Base-by-base conservation (phyloP, 176 grass and related monocot genomes). In the Oryza glumipatula region DNA sequence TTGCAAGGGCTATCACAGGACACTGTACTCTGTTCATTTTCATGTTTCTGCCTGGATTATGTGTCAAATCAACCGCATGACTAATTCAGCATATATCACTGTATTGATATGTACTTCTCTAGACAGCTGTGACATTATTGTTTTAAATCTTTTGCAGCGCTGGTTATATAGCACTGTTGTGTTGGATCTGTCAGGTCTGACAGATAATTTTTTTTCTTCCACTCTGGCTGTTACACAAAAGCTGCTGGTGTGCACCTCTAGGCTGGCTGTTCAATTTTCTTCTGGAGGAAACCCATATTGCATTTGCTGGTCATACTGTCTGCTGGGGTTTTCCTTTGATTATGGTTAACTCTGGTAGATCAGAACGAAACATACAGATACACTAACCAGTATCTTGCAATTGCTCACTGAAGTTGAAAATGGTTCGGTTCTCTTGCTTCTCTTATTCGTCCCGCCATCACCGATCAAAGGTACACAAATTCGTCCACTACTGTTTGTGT, bases 291-390 rank as follows among this genome's bases (percentile, higher is more conserved):
- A n/a, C n/a, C 64, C 68, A 41, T 22, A 19, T 21, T 86, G 65
- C 16, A 86, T 87, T 87, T 87, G 85, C 69, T 69, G 61, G 72
- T 41, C 80, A 44, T 23, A 43, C 67, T 23, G 69, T 72, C 49
- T 65, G n/a, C 51, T 75, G 77, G 68, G 70, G 69, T 58, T 77
- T 6, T 65, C 85, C 38, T 78, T 87, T 67, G 78, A 87, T 80
- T 81, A 87, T 72, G 85, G 85, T 60, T 82, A 48, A 19, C 19
- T 24, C 43, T 56, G 52, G 65, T 63, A 74, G 78, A 74, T 66
- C 24, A 38, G n/a, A 76, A 33, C 15, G 23, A 47, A 80, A 15
- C 15, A 80, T 63, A 70, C 32, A 70, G n/a, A 41, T 79, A 72
- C 33, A 80, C 49, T 36, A 72, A 49, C 43, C 28, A 3, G 45